These are phyloP conservation scores for Penicillium sumatraense DNA, from an alignment of 2,329 filamentous ascomycete genomes.

Conservation along the genomic window DNA sequence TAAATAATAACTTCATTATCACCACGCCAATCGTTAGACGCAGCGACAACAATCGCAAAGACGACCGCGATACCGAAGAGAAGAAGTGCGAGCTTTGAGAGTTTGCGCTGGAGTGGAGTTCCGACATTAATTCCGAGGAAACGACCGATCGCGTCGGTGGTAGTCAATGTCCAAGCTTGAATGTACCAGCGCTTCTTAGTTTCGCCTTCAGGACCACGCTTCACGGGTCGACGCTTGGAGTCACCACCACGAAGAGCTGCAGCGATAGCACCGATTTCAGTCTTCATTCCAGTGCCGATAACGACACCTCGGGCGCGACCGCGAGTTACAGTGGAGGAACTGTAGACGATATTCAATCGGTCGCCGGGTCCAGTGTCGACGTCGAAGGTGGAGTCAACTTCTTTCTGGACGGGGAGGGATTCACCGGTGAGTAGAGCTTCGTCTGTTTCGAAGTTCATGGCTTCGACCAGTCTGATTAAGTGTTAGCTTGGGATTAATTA, in stretches of 20 bases:
- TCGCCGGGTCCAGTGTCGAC: slow-evolving; percentile 62
- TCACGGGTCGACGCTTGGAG: slow-evolving; percentile 56
- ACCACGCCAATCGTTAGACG: slow-evolving; percentile 62
- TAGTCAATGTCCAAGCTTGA: slow-evolving; percentile 57
- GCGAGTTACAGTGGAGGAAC: slow-evolving; percentile 65
- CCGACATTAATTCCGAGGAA: slow-evolving; percentile 72
- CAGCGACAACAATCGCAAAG: slow-evolving; percentile 71
- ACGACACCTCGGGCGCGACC: slow-evolving; percentile 64
- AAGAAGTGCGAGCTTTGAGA: slow-evolving; percentile 69
- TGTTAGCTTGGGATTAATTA: neutral
- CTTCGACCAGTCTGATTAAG: slow-evolving; percentile 51
- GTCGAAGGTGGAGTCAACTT: slow-evolving; percentile 50
- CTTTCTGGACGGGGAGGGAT: slow-evolving; percentile 63
- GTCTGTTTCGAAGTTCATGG: slow-evolving; percentile 77
- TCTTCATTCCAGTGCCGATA: slow-evolving; percentile 65
- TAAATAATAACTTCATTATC: slow-evolving; percentile 68
- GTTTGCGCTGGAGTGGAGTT: slow-evolving; percentile 70
- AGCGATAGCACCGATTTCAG: slow-evolving; percentile 69
- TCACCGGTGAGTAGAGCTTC: slow-evolving; percentile 68
- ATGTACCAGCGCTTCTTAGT: slow-evolving; percentile 59
- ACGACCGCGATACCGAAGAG: slow-evolving; percentile 70
- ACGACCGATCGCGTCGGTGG: slow-evolving; percentile 62
- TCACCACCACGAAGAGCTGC: slow-evolving; percentile 65
- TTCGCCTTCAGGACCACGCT: slow-evolving; percentile 55
- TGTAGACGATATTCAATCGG: slow-evolving; percentile 65